phyloP scores from a whole-genome alignment of 768 basidiomycete genomes.

The Suillus cothurnatus region DNA sequence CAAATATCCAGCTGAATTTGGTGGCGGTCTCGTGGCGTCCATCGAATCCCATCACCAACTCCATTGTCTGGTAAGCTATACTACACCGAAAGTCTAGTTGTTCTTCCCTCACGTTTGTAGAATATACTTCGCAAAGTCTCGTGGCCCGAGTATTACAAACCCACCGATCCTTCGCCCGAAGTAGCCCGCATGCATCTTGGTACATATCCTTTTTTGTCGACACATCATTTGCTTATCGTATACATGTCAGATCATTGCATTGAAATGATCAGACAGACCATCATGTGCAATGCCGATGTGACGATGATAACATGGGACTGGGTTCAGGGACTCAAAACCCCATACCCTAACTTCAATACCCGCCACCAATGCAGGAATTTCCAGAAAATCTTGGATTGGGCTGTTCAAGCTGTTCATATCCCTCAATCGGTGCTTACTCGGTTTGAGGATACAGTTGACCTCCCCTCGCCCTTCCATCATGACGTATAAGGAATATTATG shows the following conservation, averaged over 20 bases:
- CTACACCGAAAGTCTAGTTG: background rate
- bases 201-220: background rate
- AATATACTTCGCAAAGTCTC: slow-evolving; percentile 14
- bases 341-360: background rate
- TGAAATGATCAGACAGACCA: slow-evolving; percentile 12
- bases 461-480: background rate
- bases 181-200: slow-evolving; percentile 11
- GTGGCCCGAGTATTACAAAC: slow-evolving; percentile 6
- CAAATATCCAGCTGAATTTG: slow-evolving; percentile 7
- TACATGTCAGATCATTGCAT: slow-evolving; percentile 9
- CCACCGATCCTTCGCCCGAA: background rate
- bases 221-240: too few relatives aligned
- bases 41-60: slow-evolving; percentile 14
- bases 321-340: background rate
- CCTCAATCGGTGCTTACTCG: background rate
- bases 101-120: background rate
- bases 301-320: slow-evolving; percentile 15
- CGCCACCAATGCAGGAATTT: slow-evolving; percentile 5
- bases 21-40: slow-evolving; percentile 12
- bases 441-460: background rate
- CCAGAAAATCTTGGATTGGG: slow-evolving; percentile 4
- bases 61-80: slow-evolving; percentile 10
- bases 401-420: slow-evolving; percentile 1
- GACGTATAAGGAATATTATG: background rate
- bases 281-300: slow-evolving; percentile 15